Evolutionary conservation across 169 alveolate genomes (phyloP).

Genomic region (Plasmodium gallinaceum): DNA sequence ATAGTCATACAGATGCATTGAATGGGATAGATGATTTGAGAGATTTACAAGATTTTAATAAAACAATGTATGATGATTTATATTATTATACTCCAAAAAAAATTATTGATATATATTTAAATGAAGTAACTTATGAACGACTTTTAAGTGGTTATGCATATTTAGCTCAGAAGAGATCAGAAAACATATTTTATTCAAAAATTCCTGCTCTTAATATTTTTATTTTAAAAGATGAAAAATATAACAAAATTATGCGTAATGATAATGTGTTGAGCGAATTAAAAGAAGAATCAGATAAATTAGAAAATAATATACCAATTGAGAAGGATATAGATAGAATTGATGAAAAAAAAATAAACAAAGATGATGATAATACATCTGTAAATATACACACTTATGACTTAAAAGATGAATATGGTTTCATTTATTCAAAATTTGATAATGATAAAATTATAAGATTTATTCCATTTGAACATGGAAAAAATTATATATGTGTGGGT

Average conservation of each 20-base stretch:
- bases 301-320: background rate
- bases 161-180: conserved; percentile 33
- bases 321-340: background rate
- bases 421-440: conserved; percentile 46
- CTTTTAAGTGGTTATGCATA: conserved; percentile 51
- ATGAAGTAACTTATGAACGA: conserved; percentile 54
- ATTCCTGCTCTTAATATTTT: conserved; percentile 53
- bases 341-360: conserved; percentile 9
- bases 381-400: conserved; percentile 65
- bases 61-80: conserved; percentile 12
- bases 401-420: conserved; percentile 67
- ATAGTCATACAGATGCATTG: conserved; percentile 70
- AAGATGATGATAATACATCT: conserved; percentile 11
- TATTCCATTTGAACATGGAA: conserved; percentile 70
- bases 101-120: conserved; percentile 40
- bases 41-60: conserved; percentile 64
- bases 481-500: conserved; percentile 55
- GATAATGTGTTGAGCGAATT: conserved; percentile 1
- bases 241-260: conserved; percentile 31
- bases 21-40: conserved; percentile 71
- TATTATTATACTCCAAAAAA: conserved; percentile 37
- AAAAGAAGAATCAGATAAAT: conserved; percentile 6
- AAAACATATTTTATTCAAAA: conserved; percentile 62
- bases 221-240: conserved; percentile 51
- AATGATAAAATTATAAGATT: conserved; percentile 48